These are phyloP conservation scores for Barnettozyma wickerhamii DNA, from an alignment of 805 yeast genomes.

Conservation along the genomic window DNA sequence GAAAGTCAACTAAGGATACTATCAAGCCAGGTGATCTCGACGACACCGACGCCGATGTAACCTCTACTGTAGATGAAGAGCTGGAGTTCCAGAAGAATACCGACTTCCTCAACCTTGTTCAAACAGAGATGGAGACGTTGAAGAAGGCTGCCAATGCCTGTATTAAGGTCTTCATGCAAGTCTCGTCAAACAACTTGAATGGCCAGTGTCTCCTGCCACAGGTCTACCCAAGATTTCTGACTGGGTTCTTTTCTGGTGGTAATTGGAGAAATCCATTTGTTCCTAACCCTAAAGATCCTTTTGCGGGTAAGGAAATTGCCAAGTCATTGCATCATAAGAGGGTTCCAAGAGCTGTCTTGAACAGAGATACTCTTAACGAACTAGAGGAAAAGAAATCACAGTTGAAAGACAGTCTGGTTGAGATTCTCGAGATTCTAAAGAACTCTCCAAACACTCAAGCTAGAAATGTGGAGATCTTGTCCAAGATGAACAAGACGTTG, in stretches of 20 bases:
- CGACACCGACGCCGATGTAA: slow-evolving; percentile 2
- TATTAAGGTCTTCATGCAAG: slow-evolving; percentile 27
- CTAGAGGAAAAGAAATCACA: slow-evolving; percentile 35
- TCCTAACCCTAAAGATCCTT: slow-evolving; percentile 29
- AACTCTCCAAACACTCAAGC: slow-evolving; percentile 34
- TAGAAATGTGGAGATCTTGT: slow-evolving; percentile 49
- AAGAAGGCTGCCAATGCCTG: slow-evolving; percentile 28
- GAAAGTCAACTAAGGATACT: slow-evolving; percentile 23
- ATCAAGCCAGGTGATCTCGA: slow-evolving; percentile 10
- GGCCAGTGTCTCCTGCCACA: slow-evolving; percentile 44
- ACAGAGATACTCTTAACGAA: slow-evolving; percentile 40
- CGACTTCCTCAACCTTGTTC: slow-evolving; percentile 35
- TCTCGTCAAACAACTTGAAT: slow-evolving; percentile 26
- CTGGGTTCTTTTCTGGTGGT: slow-evolving; percentile 70
- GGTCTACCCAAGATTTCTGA: slow-evolving; percentile 63
- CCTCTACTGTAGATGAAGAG: slow-evolving; percentile 9
- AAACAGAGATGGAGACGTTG: slow-evolving; percentile 35
- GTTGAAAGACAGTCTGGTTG: slow-evolving; percentile 35
- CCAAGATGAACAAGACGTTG: slow-evolving; percentile 49
- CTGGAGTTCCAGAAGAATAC: slow-evolving; percentile 3
- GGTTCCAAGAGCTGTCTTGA: slow-evolving; percentile 44
- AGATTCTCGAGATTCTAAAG: slow-evolving; percentile 38
- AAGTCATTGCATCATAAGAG: slow-evolving; percentile 20
- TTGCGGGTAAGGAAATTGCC: slow-evolving; percentile 23
- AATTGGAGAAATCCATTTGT: slow-evolving; percentile 72